Evolutionary conservation across 768 basidiomycete species (phyloP).

Genomic region (Crassisporium funariophilum): DNA sequence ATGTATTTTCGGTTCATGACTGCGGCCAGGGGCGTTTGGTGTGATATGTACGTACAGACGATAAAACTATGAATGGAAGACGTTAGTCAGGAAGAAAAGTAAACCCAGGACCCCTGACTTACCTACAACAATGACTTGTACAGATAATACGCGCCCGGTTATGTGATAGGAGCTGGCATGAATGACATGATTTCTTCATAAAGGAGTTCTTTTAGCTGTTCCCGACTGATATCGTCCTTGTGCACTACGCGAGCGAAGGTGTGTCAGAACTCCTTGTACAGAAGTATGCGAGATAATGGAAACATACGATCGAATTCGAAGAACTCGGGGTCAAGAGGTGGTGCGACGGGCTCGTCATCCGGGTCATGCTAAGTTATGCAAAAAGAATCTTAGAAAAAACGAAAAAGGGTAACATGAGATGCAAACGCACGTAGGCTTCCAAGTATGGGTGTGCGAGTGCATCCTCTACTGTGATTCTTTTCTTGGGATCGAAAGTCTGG

Average conservation of each 20-base stretch:
- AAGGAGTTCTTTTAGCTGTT: conserved; percentile 91
- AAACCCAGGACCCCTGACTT: too few species aligned
- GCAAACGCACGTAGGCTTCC: conserved; percentile 84
- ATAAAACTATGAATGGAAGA: too few species aligned
- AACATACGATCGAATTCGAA: conserved; percentile 93
- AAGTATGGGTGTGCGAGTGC: conserved; percentile 95
- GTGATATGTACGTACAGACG: too few species aligned
- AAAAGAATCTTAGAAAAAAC: conserved; percentile 1
- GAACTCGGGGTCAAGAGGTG: conserved; percentile 94
- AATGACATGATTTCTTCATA: conserved; percentile 96
- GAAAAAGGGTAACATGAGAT: too few species aligned
- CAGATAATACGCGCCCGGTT: conserved; percentile 16
- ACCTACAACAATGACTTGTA: conserved; percentile 4
- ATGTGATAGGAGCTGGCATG: conserved; percentile 57
- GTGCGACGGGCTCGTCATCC: conserved; percentile 94
- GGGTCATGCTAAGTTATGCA: conserved; percentile 75
- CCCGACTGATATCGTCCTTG: conserved; percentile 94
- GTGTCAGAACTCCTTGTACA: conserved; percentile 1
- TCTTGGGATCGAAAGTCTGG: conserved; percentile 97
- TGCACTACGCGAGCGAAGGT: conserved; percentile 57
- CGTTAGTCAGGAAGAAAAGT: conserved; percentile 4
- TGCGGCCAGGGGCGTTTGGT: too few species aligned
- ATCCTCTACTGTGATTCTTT: conserved; percentile 92
- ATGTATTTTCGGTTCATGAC: too few species aligned
- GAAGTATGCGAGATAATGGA: background rate